Percentiles rank a stretch among this genome's conserved stretches.
Conservation (phyloP, 2,329 filamentous ascomycete genomes). For the Diplodia seriata region DNA sequence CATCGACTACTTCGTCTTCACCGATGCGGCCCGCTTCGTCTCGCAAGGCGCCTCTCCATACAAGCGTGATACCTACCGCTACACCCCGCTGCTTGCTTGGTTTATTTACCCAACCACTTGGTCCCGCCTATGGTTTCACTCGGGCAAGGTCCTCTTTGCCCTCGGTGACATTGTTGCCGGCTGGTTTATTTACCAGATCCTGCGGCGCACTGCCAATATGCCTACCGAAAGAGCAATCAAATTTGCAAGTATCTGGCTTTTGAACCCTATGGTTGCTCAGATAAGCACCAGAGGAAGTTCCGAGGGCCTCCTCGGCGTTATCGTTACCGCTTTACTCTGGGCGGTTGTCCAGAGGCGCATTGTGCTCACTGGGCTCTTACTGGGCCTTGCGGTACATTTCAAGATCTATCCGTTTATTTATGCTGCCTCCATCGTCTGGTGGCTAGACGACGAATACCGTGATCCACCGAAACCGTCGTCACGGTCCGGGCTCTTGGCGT, state of each 20-base stretch:
- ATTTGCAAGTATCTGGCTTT: conserved; percentile 87
- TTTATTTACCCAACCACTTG: conserved; percentile 80
- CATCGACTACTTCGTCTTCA: conserved; percentile 98
- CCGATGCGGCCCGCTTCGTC: conserved; percentile 84
- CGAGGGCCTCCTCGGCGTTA: conserved; percentile 84
- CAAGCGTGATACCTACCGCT: conserved; percentile 90
- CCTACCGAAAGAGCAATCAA: conserved; percentile 63
- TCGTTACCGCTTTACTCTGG: conserved; percentile 85
- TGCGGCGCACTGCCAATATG: conserved; percentile 51
- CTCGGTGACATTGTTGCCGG: conserved; percentile 83
- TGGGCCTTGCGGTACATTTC: conserved; percentile 90
- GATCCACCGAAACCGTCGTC: not conserved
- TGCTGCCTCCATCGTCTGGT: conserved; percentile 79
- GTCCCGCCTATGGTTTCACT: conserved; percentile 68
- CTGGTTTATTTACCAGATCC: conserved; percentile 70
- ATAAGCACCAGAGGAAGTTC: conserved; percentile 96
- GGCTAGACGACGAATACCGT: conserved; percentile 67
- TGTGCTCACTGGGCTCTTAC: conserved; percentile 71
- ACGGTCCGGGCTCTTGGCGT: conserved; percentile 35
- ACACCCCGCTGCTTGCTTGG: conserved; percentile 94
- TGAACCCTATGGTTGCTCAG: conserved; percentile 97
- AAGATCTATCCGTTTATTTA: conserved; percentile 99
- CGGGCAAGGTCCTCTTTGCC: conserved; percentile 88
- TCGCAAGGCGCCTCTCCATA: conserved; percentile 77
- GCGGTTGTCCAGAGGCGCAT: conserved; percentile 71